Percentiles rank a stretch among this genome's conserved stretches.
These are phyloP conservation scores for Pestalotiopsis sp. DNA, from an alignment of 2,329 filamentous ascomycete genomes.

Conservation along the genomic window DNA sequence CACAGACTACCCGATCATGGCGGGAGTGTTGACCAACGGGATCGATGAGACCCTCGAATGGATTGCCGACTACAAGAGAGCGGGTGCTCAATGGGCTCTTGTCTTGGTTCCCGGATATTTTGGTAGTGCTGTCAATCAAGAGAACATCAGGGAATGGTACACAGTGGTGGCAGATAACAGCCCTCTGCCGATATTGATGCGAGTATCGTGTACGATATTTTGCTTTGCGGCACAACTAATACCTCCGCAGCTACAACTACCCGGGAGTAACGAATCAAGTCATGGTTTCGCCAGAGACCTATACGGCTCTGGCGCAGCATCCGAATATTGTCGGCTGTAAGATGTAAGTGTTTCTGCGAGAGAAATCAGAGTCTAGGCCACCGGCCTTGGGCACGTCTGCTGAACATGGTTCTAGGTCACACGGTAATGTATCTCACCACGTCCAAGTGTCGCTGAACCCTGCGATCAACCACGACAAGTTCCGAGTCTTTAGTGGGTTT, in stretches of 20 bases:
- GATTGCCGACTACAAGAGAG: conserved; percentile 48
- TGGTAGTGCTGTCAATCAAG: conserved; percentile 58
- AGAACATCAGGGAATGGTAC: conserved; percentile 64
- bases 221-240: neutral
- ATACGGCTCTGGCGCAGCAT: conserved; percentile 59
- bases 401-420: conserved; percentile 43
- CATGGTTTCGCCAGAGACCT: conserved; percentile 59
- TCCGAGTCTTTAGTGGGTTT: conserved; percentile 67
- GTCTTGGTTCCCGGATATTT: conserved; percentile 70
- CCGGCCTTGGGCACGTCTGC: neutral
- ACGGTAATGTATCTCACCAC: conserved; percentile 64
- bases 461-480: conserved; percentile 61
- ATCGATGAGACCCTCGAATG: conserved; percentile 45
- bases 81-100: conserved; percentile 64
- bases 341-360: conserved; percentile 36
- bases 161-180: conserved; percentile 61
- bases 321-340: conserved; percentile 71
- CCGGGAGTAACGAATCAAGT: conserved; percentile 69
- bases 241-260: conserved; percentile 49
- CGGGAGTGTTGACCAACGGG: conserved; percentile 24
- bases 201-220: conserved; percentile 24
- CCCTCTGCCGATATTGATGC: conserved; percentile 64
- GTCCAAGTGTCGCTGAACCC: conserved; percentile 66
- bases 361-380: neutral
- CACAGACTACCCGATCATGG: conserved; percentile 61